A percentile compares a stretch with the other conserved stretches of the same genome.
Evolutionary conservation across 1,284 basidiomycete species (phyloP).

Genomic region (Fomitopsis schrenkii): DNA sequence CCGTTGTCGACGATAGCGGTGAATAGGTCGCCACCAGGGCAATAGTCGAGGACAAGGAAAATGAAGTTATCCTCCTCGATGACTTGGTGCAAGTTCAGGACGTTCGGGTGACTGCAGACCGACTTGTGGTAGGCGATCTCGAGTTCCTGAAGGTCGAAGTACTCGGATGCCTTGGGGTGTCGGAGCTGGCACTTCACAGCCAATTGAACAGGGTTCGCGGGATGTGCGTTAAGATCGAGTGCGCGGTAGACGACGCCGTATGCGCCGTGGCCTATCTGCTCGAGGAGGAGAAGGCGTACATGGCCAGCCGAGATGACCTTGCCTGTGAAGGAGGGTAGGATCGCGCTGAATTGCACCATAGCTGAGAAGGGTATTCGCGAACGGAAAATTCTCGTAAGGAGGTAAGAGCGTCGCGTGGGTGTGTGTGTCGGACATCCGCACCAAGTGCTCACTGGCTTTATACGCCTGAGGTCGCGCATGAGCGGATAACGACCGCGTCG

Average conservation of each 20-base stretch:
- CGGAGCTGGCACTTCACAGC: slow-evolving; percentile 67
- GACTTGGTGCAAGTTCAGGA: slow-evolving; percentile 56
- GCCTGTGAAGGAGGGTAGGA: slow-evolving; percentile 25
- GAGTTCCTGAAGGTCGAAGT: slow-evolving; percentile 29
- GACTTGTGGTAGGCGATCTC: slow-evolving; percentile 43
- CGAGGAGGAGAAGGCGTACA: slow-evolving; percentile 36
- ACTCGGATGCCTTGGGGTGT: slow-evolving; percentile 56
- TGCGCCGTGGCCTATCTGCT: slow-evolving; percentile 57
- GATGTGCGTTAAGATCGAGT: slow-evolving; percentile 31
- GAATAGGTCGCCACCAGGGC: slow-evolving; percentile 62
- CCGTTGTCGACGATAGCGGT: slow-evolving; percentile 54
- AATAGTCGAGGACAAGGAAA: slow-evolving; percentile 61
- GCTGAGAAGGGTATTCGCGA: slow-evolving; percentile 1
- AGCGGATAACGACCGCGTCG: background rate
- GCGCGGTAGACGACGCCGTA: slow-evolving; percentile 69
- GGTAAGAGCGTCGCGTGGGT: background rate
- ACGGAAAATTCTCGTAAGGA: background rate
- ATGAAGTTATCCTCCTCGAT: slow-evolving; percentile 52
- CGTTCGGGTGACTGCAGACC: slow-evolving; percentile 50
- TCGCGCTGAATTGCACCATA: slow-evolving; percentile 24
- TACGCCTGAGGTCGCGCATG: background rate
- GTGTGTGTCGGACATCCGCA: background rate
- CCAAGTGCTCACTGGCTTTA: background rate
- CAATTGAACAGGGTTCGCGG: slow-evolving; percentile 23
- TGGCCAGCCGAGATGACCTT: slow-evolving; percentile 13